phyloP scores from a whole-genome alignment of 352 stramenopile genomes.

The Phytophthora litchii region DNA sequence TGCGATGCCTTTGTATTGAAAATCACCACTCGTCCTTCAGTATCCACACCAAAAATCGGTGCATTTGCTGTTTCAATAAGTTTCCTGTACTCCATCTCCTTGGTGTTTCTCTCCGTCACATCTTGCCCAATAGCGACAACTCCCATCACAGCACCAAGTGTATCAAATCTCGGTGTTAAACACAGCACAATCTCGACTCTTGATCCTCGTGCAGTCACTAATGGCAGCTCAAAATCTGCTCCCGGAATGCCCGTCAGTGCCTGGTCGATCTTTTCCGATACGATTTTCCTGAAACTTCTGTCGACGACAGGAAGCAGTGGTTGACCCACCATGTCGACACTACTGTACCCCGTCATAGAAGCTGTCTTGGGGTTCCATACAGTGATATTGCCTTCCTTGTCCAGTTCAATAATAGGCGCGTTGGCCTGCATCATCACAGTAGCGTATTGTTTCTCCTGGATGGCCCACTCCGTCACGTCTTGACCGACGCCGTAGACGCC shows the following conservation, averaged over 20 bases:
- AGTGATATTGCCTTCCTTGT: slow-evolving; percentile 67
- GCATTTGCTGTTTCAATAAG: slow-evolving; percentile 90
- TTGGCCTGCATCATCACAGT: slow-evolving; percentile 79
- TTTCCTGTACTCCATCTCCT: slow-evolving; percentile 73
- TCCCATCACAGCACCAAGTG: slow-evolving; percentile 40
- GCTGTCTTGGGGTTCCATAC: slow-evolving; percentile 69
- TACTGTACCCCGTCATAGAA: slow-evolving; percentile 57
- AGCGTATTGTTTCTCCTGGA: slow-evolving; percentile 63
- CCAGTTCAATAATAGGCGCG: slow-evolving; percentile 78
- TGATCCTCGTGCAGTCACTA: slow-evolving; percentile 53
- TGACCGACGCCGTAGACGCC: slow-evolving; percentile 62
- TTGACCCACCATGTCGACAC: slow-evolving; percentile 51
- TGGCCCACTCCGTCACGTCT: slow-evolving; percentile 56
- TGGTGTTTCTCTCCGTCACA: slow-evolving; percentile 68
- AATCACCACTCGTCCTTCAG: slow-evolving; percentile 52
- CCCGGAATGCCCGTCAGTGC: slow-evolving; percentile 51
- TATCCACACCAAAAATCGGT: slow-evolving; percentile 85
- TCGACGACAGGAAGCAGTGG: slow-evolving; percentile 56
- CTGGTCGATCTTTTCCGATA: slow-evolving; percentile 57
- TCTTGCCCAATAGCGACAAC: slow-evolving; percentile 66
- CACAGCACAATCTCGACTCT: slow-evolving; percentile 61
- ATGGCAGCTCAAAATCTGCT: slow-evolving; percentile 52
- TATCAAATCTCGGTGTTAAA: slow-evolving; percentile 57
- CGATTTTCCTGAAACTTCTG: slow-evolving; percentile 44
- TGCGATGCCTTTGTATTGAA: slow-evolving; percentile 84